Conservation (phyloP, 305 asterid genomes). For the Fraxinus greggii region DNA sequence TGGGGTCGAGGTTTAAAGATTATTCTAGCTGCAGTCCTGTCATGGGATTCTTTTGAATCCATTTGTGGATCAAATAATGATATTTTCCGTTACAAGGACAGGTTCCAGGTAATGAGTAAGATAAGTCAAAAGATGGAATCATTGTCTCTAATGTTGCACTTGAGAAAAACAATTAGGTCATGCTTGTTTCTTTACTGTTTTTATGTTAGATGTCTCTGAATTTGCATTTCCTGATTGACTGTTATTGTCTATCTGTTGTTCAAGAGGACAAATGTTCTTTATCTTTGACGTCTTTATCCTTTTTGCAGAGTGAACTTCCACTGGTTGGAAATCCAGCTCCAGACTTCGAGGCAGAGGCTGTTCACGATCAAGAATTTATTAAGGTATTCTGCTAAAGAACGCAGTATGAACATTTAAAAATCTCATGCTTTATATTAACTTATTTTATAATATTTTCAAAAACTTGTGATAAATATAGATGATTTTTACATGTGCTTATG, state of each 20-base stretch:
- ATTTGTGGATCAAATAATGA: neutral
- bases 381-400: constrained; percentile 39
- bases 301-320: constrained; percentile 67
- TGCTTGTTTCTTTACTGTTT: neutral
- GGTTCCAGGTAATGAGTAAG: neutral
- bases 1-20: neutral
- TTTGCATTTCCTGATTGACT: neutral
- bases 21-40: neutral
- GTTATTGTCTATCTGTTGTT: neutral
- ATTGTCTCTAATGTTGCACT: neutral
- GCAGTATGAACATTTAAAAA: neutral
- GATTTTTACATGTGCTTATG: neutral
- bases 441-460: neutral
- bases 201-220: neutral
- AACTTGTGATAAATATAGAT: neutral
- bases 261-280: neutral
- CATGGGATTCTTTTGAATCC: neutral
- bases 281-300: constrained; percentile 5
- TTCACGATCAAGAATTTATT: constrained; percentile 86
- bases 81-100: neutral
- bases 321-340: constrained; percentile 89
- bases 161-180: neutral
- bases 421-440: neutral
- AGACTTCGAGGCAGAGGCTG: constrained; percentile 96
- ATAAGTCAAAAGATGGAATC: neutral